Evolutionary conservation across 139 green algal genomes (phyloP).

Genomic region (Ettlia oleoabundans): DNA sequence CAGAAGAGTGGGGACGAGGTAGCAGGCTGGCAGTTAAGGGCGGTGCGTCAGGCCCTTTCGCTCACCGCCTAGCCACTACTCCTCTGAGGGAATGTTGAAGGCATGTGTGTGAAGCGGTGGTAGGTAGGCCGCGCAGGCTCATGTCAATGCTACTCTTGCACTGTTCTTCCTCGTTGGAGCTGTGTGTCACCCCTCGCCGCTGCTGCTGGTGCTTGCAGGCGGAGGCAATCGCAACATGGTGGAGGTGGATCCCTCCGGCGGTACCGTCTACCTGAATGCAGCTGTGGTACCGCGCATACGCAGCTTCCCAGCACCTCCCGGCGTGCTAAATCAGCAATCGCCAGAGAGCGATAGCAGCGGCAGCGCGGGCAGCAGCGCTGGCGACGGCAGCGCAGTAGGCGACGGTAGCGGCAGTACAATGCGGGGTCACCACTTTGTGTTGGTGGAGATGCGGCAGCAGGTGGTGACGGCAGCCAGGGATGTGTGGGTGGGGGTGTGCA

Average conservation of each 20-base stretch:
- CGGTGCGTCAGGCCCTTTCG: no score
- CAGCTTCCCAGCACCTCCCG: background rate
- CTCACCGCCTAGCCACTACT: no score
- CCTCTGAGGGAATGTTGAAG: no score
- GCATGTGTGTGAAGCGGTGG: no score
- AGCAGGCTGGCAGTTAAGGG: no score
- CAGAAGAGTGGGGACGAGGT: no score
- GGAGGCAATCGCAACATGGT: slow-evolving; percentile 61
- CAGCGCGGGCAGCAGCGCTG: background rate
- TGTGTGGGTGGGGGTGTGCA: slow-evolving; percentile 43
- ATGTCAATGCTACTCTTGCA: background rate
- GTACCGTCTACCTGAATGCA: slow-evolving; percentile 70
- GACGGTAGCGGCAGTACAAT: background rate
- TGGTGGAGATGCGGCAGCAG: slow-evolving; percentile 30
- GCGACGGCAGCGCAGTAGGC: background rate
- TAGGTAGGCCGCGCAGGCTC: no score
- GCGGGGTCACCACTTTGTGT: slow-evolving; percentile 38
- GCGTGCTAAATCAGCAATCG: background rate
- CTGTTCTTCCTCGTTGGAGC: background rate
- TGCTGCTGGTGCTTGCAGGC: background rate
- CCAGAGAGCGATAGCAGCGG: background rate
- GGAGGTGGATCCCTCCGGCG: slow-evolving; percentile 47
- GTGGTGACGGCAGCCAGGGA: slow-evolving; percentile 21
- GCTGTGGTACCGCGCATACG: slow-evolving; percentile 71
- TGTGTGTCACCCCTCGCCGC: background rate